Evolutionary conservation across 257 asterid species (phyloP).

Genomic region (Ocimum tenuiflorum): DNA sequence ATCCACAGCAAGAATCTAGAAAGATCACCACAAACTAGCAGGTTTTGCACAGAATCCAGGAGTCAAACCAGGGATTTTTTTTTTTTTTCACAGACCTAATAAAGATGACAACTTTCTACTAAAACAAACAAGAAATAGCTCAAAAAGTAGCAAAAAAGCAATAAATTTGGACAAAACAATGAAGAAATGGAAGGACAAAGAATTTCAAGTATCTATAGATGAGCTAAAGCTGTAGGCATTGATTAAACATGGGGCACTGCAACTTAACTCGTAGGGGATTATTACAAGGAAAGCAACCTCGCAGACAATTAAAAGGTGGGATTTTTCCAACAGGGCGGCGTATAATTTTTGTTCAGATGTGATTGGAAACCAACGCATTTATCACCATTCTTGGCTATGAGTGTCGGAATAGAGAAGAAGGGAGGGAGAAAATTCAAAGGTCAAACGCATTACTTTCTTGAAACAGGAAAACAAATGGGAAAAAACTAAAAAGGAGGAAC

Average conservation of each 20-base stretch:
- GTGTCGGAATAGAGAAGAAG: not conserved
- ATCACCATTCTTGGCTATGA: constrained; percentile 12
- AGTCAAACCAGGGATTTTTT: not conserved
- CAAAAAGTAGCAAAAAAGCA: not conserved
- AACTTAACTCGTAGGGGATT: constrained; percentile 13
- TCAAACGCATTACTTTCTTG: constrained; percentile 34
- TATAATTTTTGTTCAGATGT: constrained; percentile 18
- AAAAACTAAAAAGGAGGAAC: constrained; percentile 29
- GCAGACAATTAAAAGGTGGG: constrained; percentile 8
- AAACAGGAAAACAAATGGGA: not conserved
- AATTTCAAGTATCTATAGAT: constrained; percentile 9
- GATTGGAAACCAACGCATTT: constrained; percentile 23
- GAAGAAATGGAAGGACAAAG: constrained; percentile 6
- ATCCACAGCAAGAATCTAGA: constrained; percentile 5
- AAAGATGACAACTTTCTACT: not conserved
- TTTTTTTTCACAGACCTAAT: not conserved
- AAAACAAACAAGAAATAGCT: constrained; percentile 9
- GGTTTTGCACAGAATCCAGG: not conserved
- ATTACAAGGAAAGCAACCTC: constrained; percentile 13
- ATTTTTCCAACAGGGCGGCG: constrained; percentile 29
- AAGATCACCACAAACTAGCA: constrained; percentile 17
- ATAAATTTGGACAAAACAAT: not conserved
- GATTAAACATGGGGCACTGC: constrained; percentile 9
- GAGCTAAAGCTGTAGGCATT: constrained; percentile 22
- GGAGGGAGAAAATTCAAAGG: constrained; percentile 38